Base-by-base conservation (phyloP, 1,284 basidiomycete species). In the Tylopilus orsonianus region DNA sequence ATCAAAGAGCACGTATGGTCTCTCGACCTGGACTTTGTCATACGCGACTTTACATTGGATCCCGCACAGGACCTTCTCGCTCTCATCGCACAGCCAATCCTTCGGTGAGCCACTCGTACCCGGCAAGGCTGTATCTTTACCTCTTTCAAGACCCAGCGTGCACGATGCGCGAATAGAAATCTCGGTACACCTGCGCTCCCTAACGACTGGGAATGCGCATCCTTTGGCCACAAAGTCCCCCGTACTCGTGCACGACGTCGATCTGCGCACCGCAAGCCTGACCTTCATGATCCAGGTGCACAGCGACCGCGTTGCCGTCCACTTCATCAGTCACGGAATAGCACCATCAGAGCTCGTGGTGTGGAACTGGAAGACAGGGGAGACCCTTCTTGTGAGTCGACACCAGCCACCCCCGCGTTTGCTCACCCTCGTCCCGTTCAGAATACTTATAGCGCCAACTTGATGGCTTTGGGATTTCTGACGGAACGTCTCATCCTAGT, bases 1-100 rank as follows among this genome's bases (percentile, higher is more conserved):
- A 80, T 83, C 49, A 56, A 74, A 49, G 69, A 73, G 37, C 68
- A 67, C 23, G 57, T 68, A 20, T 85, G 83, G 83, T 64, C 60
- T 6, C 53, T 81, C 24, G 60, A 67, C 18, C 54, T 75, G 36
- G 72, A 68, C 6, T 56, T 75, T 40, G 30, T 50, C 9, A 60
- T 82, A 12, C 74, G 79, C 7, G 84, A 86, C 56, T 84, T 85
- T 55, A 71, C 72, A 8, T 75, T 86, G 63, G 84, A 86, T 58
- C 78, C 81, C 13, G 70, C 75, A 26, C 82, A 83, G 56, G 77
- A 85, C 58, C 68, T 86, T 27, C 66, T 85, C 14, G 71, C 83
- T 5, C 54, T 81, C 13, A 61, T 85, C 9, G 73, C 79, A 56
- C 64, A 56, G 26, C 67, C 73, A 18, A 41, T 57, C 16, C 33